These are phyloP conservation scores for Intubia oerlemansii DNA, from an alignment of 2,329 filamentous ascomycete genomes.

Conservation along the genomic window DNA sequence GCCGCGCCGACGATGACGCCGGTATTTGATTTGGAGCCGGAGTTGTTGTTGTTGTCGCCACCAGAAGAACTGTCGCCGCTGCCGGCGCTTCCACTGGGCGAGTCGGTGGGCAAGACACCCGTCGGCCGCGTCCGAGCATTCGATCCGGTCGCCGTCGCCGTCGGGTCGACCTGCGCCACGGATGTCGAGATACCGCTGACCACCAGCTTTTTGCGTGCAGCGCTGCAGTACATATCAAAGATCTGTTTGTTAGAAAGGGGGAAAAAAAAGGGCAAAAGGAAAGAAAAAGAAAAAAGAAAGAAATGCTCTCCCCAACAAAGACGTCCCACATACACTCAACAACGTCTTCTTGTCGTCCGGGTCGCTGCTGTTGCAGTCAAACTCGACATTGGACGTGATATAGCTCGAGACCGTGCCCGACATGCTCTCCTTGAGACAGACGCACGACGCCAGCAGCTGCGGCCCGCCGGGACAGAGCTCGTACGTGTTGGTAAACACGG, in stretches of 20 bases:
- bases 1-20: conserved; percentile 16
- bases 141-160: background rate
- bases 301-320: no score
- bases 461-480: conserved; percentile 23
- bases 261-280: no score
- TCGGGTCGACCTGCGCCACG: conserved; percentile 5
- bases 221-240: conserved; percentile 27
- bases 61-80: background rate
- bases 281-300: no score
- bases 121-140: no score
- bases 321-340: no score
- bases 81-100: conserved; percentile 1
- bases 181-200: conserved; percentile 21
- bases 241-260: no score
- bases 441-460: conserved; percentile 28
- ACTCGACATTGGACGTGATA: no score
- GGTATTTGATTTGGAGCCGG: conserved; percentile 9
- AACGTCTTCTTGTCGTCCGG: no score
- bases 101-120: no score
- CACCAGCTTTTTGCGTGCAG: conserved; percentile 19
- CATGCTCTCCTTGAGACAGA: conserved; percentile 28
- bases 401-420: conserved; percentile 18
- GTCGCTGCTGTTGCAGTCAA: no score
- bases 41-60: background rate
- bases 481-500: conserved; percentile 16